A percentile compares a stretch with the other conserved stretches of the same genome.
These are phyloP conservation scores for Retiboletus fuscus DNA, from an alignment of 1,284 basidiomycete species.

Conservation along the genomic window DNA sequence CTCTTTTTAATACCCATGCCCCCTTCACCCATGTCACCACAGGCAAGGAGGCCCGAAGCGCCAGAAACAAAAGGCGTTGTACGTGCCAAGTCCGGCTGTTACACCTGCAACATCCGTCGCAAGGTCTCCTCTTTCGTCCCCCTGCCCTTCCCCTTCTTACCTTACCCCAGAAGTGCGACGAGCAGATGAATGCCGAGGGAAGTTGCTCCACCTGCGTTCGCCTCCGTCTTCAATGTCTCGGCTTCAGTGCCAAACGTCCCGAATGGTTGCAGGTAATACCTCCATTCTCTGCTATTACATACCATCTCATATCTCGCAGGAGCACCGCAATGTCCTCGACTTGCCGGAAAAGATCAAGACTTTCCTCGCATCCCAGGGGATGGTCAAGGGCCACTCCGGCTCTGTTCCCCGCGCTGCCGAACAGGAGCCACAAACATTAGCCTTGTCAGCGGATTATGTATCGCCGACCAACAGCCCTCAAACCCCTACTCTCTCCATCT, in stretches of 20 bases:
- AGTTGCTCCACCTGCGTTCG: constrained; percentile 81
- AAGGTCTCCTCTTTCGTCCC: constrained; percentile 63
- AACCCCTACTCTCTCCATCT: constrained; percentile 62
- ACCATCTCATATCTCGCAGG: constrained; percentile 55
- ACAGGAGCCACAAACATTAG: constrained; percentile 66
- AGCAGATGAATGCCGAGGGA: constrained; percentile 69
- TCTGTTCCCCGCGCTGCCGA: constrained; percentile 67
- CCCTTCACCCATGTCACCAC: constrained; percentile 52
- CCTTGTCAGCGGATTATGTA: constrained; percentile 60
- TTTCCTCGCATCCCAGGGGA: constrained; percentile 80
- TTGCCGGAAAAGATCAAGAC: constrained; percentile 81
- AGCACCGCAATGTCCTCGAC: constrained; percentile 72
- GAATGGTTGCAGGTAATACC: constrained; percentile 81
- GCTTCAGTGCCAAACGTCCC: constrained; percentile 84
- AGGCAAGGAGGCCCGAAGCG: constrained; percentile 59
- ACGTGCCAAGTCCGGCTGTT: constrained; percentile 85
- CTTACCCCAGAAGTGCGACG: constrained; percentile 80
- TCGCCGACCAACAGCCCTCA: constrained; percentile 66
- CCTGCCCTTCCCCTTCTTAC: constrained; percentile 21
- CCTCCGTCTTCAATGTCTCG: constrained; percentile 84
- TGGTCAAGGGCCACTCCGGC: constrained; percentile 87
- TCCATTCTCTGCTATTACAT: constrained; percentile 15
- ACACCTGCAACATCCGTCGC: constrained; percentile 84
- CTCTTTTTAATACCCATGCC: constrained; percentile 46
- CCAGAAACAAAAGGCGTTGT: constrained; percentile 81